Evolutionary conservation across 352 stramenopile species (phyloP).

Genomic region (Phytopythium vexans): DNA sequence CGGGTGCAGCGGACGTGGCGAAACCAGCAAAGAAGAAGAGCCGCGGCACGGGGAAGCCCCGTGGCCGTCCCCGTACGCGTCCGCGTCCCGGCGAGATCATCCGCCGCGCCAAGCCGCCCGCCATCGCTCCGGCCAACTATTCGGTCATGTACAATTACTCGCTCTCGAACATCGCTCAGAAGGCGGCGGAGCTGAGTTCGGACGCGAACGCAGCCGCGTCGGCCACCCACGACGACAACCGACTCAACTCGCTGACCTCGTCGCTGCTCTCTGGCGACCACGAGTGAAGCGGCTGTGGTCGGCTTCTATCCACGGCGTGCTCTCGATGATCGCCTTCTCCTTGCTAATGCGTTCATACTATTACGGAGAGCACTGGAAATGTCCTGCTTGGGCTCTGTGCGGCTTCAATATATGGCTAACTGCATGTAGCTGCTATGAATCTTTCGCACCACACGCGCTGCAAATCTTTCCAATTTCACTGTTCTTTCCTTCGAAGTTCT

Average conservation of each 20-base stretch:
- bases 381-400: too few species aligned
- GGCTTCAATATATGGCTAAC: too few species aligned
- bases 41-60: constrained; percentile 64
- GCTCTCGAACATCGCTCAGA: constrained; percentile 46
- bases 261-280: constrained; percentile 53
- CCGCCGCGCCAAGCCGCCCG: constrained; percentile 57
- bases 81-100: constrained; percentile 76
- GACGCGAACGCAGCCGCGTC: constrained; percentile 15
- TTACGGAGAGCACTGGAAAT: too few species aligned
- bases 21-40: constrained; percentile 78
- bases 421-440: too few species aligned
- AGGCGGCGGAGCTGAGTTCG: constrained; percentile 41
- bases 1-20: constrained; percentile 11
- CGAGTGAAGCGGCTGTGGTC: constrained; percentile 28
- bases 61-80: constrained; percentile 64
- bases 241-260: constrained; percentile 35
- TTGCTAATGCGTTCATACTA: too few species aligned
- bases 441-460: too few species aligned
- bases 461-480: too few species aligned
- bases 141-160: constrained; percentile 78
- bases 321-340: too few species aligned
- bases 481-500: too few species aligned
- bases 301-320: constrained; percentile 2
- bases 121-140: constrained; percentile 74
- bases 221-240: constrained; percentile 36